These are phyloP conservation scores for Tuber borchii DNA, from an alignment of 495 filamentous ascomycete genomes.

Conservation along the genomic window DNA sequence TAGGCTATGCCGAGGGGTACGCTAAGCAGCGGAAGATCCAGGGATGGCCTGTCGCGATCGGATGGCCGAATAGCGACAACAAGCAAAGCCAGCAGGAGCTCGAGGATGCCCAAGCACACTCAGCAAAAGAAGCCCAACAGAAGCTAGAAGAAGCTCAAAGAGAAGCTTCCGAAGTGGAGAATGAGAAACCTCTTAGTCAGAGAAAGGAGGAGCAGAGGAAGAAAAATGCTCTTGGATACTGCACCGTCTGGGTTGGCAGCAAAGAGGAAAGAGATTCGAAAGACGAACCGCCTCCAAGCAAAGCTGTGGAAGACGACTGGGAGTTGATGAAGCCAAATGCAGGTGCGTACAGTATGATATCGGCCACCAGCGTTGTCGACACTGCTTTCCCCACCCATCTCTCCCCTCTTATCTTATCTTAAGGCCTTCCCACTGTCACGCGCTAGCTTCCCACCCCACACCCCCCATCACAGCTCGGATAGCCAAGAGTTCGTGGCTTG, in stretches of 20 bases:
- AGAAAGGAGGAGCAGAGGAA: slow-evolving; percentile 38
- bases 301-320: slow-evolving; percentile 60
- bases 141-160: slow-evolving; percentile 60
- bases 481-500: neutral
- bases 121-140: slow-evolving; percentile 53
- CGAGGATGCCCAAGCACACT: slow-evolving; percentile 59
- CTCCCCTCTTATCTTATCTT: slow-evolving; percentile 1
- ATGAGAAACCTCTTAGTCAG: slow-evolving; percentile 22
- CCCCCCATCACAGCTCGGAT: neutral
- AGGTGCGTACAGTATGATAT: slow-evolving; percentile 46
- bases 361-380: neutral
- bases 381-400: slow-evolving; percentile 3
- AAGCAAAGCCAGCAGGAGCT: slow-evolving; percentile 56
- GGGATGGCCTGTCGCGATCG: slow-evolving; percentile 85
- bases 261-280: slow-evolving; percentile 59
- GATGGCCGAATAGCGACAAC: slow-evolving; percentile 67
- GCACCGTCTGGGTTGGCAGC: slow-evolving; percentile 90
- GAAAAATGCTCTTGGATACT: slow-evolving; percentile 67
- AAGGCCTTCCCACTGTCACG: neutral
- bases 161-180: slow-evolving; percentile 45
- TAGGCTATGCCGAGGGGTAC: slow-evolving; percentile 86
- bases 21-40: slow-evolving; percentile 78
- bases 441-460: slow-evolving; percentile 6
- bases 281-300: slow-evolving; percentile 55
- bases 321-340: slow-evolving; percentile 68